phyloP scores from a whole-genome alignment of 1,284 basidiomycete species.

The Ceraceosorus bombacis region DNA sequence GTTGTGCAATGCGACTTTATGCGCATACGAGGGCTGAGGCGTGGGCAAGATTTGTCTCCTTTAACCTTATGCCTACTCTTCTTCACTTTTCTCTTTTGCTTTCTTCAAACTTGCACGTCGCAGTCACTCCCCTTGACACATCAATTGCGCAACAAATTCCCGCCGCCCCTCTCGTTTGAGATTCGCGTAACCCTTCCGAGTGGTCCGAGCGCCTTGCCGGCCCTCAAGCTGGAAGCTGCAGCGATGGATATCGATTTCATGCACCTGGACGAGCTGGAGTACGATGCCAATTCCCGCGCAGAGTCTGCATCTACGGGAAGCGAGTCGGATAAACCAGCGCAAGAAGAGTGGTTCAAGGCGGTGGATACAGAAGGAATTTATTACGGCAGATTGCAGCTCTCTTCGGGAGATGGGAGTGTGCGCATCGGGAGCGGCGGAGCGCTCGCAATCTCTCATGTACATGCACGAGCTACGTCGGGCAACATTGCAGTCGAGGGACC shows the following conservation, averaged over 20 bases:
- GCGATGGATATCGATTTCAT: constrained; percentile 9
- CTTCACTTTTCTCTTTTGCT: neutral
- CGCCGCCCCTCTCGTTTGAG: constrained; percentile 7
- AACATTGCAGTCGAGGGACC: constrained; percentile 2
- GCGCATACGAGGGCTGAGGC: too few species aligned
- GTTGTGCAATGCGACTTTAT: too few species aligned
- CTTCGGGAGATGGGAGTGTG: neutral
- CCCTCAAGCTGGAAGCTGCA: constrained; percentile 1
- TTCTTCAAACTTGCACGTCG: too few species aligned
- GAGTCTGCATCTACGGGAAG: neutral
- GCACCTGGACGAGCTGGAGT: neutral
- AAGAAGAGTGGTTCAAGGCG: neutral
- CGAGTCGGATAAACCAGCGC: neutral
- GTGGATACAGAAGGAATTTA: too few species aligned
- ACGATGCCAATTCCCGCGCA: neutral
- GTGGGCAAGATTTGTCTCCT: neutral
- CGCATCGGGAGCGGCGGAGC: neutral
- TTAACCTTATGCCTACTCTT: neutral
- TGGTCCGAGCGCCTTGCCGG: neutral
- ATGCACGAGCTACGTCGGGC: constrained; percentile 2
- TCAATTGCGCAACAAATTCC: constrained; percentile 1
- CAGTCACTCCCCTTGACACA: neutral
- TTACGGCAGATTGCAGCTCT: neutral
- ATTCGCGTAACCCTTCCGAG: constrained; percentile 6
- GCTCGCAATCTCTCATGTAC: constrained; percentile 1